These are phyloP conservation scores for Coprinopsis strossmayeri DNA, from an alignment of 768 basidiomycete species.

Conservation along the genomic window DNA sequence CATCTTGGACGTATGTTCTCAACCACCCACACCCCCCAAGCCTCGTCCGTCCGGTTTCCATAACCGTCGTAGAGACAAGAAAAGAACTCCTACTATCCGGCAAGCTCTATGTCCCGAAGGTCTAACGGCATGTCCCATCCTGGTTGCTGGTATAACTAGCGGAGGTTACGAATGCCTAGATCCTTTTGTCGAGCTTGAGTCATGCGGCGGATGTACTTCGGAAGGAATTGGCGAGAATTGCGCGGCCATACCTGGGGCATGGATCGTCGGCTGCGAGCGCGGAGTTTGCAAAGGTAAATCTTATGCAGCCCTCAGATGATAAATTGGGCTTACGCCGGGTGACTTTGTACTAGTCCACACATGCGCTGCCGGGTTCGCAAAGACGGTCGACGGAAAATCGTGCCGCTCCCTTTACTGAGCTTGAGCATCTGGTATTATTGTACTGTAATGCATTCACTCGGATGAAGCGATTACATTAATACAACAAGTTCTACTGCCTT, in stretches of 20 bases:
- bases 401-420: conserved; percentile 30
- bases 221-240: conserved; percentile 67
- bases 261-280: conserved; percentile 65
- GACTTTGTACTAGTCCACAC: conserved; percentile 34
- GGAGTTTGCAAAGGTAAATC: conserved; percentile 48
- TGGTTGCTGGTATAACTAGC: conserved; percentile 25
- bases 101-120: conserved; percentile 43
- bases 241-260: conserved; percentile 54
- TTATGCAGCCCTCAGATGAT: neutral
- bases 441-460: too few species aligned
- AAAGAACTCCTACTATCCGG: conserved; percentile 25
- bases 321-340: too few species aligned
- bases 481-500: too few species aligned
- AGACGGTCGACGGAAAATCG: conserved; percentile 32
- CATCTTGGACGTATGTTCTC: conserved; percentile 34
- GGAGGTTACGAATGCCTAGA: conserved; percentile 63
- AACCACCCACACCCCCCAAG: conserved; percentile 10
- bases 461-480: too few species aligned
- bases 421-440: neutral
- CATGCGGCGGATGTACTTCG: conserved; percentile 71
- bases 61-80: conserved; percentile 17
- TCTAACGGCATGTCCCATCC: conserved; percentile 52
- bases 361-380: conserved; percentile 43
- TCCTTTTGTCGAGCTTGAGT: conserved; percentile 51
- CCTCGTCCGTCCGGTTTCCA: neutral